These are phyloP conservation scores for Pichia sp. DNA, from an alignment of 1,139 yeast genomes.

Conservation along the genomic window DNA sequence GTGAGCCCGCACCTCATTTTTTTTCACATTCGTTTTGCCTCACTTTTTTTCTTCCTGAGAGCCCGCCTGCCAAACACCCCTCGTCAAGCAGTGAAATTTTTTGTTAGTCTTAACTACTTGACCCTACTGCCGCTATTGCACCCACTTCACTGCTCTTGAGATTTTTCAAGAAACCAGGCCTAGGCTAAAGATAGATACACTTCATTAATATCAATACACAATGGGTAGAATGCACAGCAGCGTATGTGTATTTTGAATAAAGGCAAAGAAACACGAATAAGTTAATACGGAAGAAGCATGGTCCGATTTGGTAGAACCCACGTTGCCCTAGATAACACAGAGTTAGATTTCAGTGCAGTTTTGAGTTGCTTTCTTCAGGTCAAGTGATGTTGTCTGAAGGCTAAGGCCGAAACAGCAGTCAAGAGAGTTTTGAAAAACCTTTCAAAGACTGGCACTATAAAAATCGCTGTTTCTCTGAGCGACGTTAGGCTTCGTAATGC, in stretches of 20 bases:
- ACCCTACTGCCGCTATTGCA: neutral
- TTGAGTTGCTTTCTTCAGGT: neutral
- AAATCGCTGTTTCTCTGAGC: no score
- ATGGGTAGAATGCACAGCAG: slow-evolving; percentile 64
- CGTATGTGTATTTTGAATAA: slow-evolving; percentile 32
- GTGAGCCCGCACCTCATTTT: neutral
- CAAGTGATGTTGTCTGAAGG: neutral
- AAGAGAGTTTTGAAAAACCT: neutral
- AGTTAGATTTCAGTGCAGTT: neutral
- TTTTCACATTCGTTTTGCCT: neutral
- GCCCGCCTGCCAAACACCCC: neutral
- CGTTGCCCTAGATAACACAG: neutral
- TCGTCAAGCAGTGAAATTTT: neutral
- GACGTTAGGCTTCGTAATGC: slow-evolving; percentile 20
- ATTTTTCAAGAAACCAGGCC: slow-evolving; percentile 12
- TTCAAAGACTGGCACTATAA: no score
- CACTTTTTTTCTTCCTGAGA: neutral
- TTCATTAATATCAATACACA: slow-evolving; percentile 29
- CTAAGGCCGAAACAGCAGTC: neutral
- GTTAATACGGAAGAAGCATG: slow-evolving; percentile 29
- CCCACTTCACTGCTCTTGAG: neutral
- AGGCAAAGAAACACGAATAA: slow-evolving; percentile 16
- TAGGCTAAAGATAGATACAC: slow-evolving; percentile 17
- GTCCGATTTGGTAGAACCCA: slow-evolving; percentile 27
- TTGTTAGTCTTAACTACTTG: neutral